Base-by-base conservation (phyloP, 306 rosid genomes). In the Spatholobus suberectus region DNA sequence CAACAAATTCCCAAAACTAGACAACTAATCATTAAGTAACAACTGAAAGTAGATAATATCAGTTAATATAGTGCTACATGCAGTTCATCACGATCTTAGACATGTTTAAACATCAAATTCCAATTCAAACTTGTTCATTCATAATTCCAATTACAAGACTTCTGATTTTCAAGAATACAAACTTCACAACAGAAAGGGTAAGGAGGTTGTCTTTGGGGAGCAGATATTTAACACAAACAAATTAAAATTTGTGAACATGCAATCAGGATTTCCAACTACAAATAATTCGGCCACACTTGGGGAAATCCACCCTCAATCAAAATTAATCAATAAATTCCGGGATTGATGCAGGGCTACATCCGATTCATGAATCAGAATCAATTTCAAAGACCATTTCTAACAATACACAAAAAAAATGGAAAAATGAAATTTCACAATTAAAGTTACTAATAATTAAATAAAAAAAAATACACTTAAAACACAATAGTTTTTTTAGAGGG, bases 1-100 rank as follows among this genome's bases (percentile, higher is more conserved):
- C 21, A 77, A 46, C 47, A 75, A 57, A 29, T 62, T 44, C 62
- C 59, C 32, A 63, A 44, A 77, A 15, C 62, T 41, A 77, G 32
- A 62, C 13, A 21, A 14, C 68, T 35, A 75, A n/a, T 9, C 46
- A 29, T 32, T 26, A 17, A 49, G 4, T 14, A 58, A 40, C 55
- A 38, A 62, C 59, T 62, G 32, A 44, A 26, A 43, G 32, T 23
- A 21, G 40, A 75, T n/a, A 32, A 73, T 12, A 57, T 40, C 26
- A 75, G 26, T 21, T 4, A 47, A 29, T 47, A 32, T 49, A 55
- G 14, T 17, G 38, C 15, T 24, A 17, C 6, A 5, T 24, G 18
- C 9, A 23, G 61, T 1, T 8, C 17, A 72, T 11, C 3, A 2
- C 62, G 18, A 8, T 37, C 67, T 34, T 73, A 11, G 46, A 20